Conservation (phyloP, 352 stramenopile species). For the Globisporangium nagaii region DNA sequence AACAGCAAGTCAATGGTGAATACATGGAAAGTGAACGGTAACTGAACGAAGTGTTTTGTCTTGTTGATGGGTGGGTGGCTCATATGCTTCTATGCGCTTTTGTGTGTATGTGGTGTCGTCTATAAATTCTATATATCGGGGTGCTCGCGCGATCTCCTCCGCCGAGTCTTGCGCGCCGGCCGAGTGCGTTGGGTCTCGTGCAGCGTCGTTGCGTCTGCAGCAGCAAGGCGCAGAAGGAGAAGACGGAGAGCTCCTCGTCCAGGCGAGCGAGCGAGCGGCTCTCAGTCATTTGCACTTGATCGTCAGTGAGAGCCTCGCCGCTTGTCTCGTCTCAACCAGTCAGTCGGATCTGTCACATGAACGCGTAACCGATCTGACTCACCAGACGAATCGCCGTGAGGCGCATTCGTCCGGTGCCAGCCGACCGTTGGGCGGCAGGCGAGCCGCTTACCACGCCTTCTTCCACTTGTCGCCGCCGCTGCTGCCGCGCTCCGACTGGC, state of each 20-base stretch:
- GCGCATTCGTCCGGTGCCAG: too few species aligned
- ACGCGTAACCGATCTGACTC: not conserved
- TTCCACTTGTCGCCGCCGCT: conserved; percentile 22
- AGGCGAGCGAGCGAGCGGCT: not conserved
- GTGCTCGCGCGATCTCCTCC: not conserved
- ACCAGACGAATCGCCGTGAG: too few species aligned
- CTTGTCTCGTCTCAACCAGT: not conserved
- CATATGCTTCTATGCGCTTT: not conserved
- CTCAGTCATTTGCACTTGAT: not conserved
- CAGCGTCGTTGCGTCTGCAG: not conserved
- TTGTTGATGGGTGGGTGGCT: not conserved
- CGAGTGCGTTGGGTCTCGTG: not conserved
- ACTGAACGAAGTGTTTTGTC: not conserved
- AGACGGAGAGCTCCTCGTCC: not conserved
- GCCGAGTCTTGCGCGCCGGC: not conserved
- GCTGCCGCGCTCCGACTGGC: conserved; percentile 38
- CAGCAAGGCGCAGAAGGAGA: not conserved
- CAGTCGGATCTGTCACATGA: not conserved
- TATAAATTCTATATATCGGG: conserved; percentile 12
- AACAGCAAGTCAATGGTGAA: too few species aligned
- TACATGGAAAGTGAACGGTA: not conserved
- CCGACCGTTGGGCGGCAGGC: not conserved
- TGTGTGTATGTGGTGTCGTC: too few species aligned
- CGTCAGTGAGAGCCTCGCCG: not conserved
- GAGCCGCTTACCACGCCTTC: conserved; percentile 18